phyloP scores from a whole-genome alignment of 192 early-diverging fungal species.

The Phycomyces blakesleeanus region DNA sequence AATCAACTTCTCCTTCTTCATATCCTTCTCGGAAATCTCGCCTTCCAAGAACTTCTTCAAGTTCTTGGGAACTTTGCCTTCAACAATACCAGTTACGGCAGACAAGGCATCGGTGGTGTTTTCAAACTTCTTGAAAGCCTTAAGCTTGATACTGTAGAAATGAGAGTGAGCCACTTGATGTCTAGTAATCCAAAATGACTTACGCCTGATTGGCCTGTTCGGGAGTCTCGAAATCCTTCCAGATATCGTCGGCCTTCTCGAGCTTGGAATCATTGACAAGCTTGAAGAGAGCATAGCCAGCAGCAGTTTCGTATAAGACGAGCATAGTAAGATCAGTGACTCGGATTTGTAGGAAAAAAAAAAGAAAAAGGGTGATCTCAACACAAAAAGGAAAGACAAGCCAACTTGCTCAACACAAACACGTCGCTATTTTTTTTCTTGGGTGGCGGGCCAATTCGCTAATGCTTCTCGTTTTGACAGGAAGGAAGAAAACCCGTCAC shows the following conservation, averaged over 20 bases:
- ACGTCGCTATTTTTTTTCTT: conserved; percentile 2
- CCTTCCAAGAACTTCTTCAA: conserved; percentile 89
- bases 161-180: neutral
- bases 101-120: conserved; percentile 97
- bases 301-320: conserved; percentile 95
- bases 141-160: conserved; percentile 73
- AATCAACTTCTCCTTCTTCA: conserved; percentile 88
- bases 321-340: conserved; percentile 55
- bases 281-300: conserved; percentile 97
- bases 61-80: conserved; percentile 94
- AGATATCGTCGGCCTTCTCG: conserved; percentile 79
- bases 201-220: conserved; percentile 86
- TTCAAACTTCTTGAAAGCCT: conserved; percentile 96
- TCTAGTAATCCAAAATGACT: conserved; percentile 27
- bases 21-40: conserved; percentile 80
- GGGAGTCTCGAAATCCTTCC: conserved; percentile 85
- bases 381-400: conserved; percentile 21
- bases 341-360: conserved; percentile 5
- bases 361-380: conserved; percentile 6
- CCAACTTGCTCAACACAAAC: neutral
- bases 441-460: neutral
- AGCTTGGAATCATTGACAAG: conserved; percentile 87
- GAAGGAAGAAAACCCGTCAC: conserved; percentile 4
- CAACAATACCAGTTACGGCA: conserved; percentile 92
- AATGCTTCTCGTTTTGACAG: neutral